phyloP scores from a whole-genome alignment of 441 rosid species.

The Hypseocharis bilobata region DNA sequence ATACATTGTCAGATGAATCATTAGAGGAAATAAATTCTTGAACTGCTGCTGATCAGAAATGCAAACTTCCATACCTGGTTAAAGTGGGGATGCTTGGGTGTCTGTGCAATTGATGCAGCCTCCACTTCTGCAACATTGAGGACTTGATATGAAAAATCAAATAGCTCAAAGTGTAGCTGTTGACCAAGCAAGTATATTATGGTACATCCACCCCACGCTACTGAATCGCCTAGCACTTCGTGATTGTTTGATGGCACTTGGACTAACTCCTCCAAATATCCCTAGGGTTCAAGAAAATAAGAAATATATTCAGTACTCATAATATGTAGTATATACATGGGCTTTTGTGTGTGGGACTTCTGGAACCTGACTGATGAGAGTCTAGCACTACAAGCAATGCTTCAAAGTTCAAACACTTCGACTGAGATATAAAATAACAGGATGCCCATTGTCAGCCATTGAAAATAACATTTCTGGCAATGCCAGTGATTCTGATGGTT shows the following conservation, averaged over 20 bases:
- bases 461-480: no score
- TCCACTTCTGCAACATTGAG: constrained; percentile 95
- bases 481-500: no score
- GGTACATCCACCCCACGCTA: constrained; percentile 99
- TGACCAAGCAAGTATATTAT: constrained; percentile 95
- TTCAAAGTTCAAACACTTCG: no score
- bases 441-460: no score
- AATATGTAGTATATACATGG: not conserved
- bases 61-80: constrained; percentile 45
- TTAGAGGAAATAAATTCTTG: not conserved
- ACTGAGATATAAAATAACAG: no score
- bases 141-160: constrained; percentile 92
- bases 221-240: constrained; percentile 76
- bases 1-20: not conserved
- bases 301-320: not conserved
- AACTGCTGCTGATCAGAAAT: not conserved
- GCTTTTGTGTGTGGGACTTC: no score
- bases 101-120: constrained; percentile 50
- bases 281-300: constrained; percentile 38
- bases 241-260: constrained; percentile 41
- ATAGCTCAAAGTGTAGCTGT: constrained; percentile 92
- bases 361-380: no score
- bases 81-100: constrained; percentile 48
- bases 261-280: constrained; percentile 72
- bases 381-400: no score